A percentile compares a stretch with the other conserved stretches of the same genome.
Evolutionary conservation across 106 monocot genomes (phyloP).

Genomic region (Phalaenopsis aphrodite): DNA sequence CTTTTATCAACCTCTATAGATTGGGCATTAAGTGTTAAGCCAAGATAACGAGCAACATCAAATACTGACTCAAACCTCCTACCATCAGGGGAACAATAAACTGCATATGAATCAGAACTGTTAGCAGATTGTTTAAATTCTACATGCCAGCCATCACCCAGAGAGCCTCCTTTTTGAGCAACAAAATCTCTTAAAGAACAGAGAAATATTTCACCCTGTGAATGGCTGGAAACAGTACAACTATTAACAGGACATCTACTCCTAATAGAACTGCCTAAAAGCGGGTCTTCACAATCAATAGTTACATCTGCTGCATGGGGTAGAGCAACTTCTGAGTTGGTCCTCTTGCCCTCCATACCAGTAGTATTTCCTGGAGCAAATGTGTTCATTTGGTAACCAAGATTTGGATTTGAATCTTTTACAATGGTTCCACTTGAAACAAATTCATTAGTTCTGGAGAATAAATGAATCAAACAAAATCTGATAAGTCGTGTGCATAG

Average conservation of each 20-base stretch:
- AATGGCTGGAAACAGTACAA: constrained; percentile 9
- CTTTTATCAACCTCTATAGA: constrained; percentile 38
- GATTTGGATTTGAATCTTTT: constrained; percentile 16
- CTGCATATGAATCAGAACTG: constrained; percentile 20
- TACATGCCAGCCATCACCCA: constrained; percentile 62
- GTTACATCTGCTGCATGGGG: constrained; percentile 10
- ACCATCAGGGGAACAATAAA: constrained; percentile 68
- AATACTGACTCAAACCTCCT: constrained; percentile 66
- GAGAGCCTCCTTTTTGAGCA: constrained; percentile 34
- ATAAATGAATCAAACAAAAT: not conserved
- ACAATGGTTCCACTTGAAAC: constrained; percentile 18
- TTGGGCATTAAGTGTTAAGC: constrained; percentile 21
- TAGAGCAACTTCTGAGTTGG: constrained; percentile 10
- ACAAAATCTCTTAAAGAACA: constrained; percentile 43
- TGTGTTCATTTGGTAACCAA: constrained; percentile 19
- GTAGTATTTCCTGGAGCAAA: constrained; percentile 13
- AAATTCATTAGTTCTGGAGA: constrained; percentile 35
- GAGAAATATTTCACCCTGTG: constrained; percentile 28
- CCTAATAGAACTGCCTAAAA: constrained; percentile 18
- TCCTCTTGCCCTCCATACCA: constrained; percentile 11
- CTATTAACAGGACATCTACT: constrained; percentile 12
- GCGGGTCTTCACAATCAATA: constrained; percentile 13
- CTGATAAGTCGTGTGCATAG: not conserved
- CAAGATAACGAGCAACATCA: constrained; percentile 71
- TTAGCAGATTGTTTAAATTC: constrained; percentile 33